These are phyloP conservation scores for Globisporangium viniferum DNA, from an alignment of 352 stramenopile genomes.

Conservation along the genomic window DNA sequence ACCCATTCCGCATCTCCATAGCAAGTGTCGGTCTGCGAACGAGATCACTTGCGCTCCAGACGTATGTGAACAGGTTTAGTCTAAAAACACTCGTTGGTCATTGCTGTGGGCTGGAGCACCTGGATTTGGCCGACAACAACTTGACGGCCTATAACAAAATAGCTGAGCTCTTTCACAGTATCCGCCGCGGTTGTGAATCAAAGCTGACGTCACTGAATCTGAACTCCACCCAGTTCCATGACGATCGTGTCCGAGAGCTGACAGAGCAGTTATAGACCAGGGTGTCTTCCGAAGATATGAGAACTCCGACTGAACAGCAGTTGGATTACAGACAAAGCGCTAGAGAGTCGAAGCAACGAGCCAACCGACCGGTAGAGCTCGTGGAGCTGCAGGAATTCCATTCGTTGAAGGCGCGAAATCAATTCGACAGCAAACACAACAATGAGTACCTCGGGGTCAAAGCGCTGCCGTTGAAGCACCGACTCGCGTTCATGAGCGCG, in stretches of 20 bases:
- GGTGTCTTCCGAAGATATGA: not conserved
- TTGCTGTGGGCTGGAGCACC: not conserved
- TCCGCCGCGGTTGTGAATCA: not conserved
- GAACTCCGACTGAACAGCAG: not conserved
- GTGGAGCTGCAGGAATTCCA: not conserved
- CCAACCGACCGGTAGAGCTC: not conserved
- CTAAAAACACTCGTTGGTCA: not conserved
- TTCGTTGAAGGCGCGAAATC: not conserved
- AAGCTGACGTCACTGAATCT: not conserved
- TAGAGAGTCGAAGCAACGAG: not conserved
- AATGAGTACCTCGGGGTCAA: not conserved
- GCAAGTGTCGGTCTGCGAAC: not conserved
- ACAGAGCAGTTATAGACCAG: not conserved
- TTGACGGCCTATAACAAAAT: not conserved
- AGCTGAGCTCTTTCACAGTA: not conserved
- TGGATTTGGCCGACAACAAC: not conserved
- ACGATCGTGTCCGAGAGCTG: not conserved
- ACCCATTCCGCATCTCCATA: not conserved
- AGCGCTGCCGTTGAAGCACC: not conserved
- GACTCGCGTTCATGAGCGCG: not conserved
- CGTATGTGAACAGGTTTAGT: not conserved
- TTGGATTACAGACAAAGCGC: not conserved
- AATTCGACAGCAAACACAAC: not conserved
- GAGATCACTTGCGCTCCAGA: not conserved
- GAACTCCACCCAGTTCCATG: not conserved